Evolutionary conservation across 2,329 filamentous ascomycete species (phyloP), one percentile per base, ranked within the genome.

Genomic region (Dactylonectria macrodidyma): DNA sequence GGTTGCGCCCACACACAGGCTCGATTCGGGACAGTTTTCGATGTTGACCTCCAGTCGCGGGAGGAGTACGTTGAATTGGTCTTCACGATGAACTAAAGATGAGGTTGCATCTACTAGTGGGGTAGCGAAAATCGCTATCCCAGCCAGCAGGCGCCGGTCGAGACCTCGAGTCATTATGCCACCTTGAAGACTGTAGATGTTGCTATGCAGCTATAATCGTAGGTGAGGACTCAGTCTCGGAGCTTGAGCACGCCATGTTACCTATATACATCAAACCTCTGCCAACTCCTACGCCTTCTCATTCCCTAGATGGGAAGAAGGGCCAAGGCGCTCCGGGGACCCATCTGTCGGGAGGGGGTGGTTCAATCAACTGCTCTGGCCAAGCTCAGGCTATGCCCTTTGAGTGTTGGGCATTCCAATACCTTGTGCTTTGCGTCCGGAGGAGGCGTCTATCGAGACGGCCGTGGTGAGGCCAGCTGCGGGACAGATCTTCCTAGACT

Each of bases 131-230:
- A 44, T 41, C 5, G 54, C 65, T 48, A 59, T 26, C 48, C 59
- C 59, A 38, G 48, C 65, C 65, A 67, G 59, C 59, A 67, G 50
- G 63, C 65, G 59, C 65, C 65, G 41, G 59, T 58, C 63, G 52
- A 66, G 58, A 67, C 59, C 50, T 56, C 54, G 26, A 57, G 59
- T 59, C 65, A 67, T 67, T 55, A 19, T 67, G 38, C 26, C 26
- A 59, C 65, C 59, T 54, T 50, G 41, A 30, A 51, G 22, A 19
- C 30, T 63, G 48, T 55, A 24, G 47, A 58, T 44, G 47, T 54
- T 54, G 41, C 33, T 38, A 34, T 58, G 55, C 48, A 55, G 59
- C 47, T 51, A 55, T 59, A 63, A 56, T 10, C 52, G 22, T n/a
- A 8, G 62, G 44, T 61, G 52, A 57, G 22, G n/a, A 8, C 6